phyloP scores from a whole-genome alignment of 2,329 filamentous ascomycete genomes.

The Emydomyces testavorans region DNA sequence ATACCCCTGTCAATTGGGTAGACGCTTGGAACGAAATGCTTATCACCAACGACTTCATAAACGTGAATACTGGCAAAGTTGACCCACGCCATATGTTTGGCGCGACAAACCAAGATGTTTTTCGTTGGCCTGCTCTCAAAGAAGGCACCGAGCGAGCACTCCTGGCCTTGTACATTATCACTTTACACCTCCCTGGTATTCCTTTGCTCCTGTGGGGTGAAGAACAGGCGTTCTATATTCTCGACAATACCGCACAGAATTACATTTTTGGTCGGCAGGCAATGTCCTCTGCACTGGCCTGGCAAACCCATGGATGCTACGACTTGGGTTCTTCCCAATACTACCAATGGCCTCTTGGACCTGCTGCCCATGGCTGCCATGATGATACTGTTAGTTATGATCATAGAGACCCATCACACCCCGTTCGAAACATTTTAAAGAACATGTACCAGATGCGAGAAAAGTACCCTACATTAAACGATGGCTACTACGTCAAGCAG shows the following conservation, averaged over 20 bases:
- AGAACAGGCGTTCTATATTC: slow-evolving; percentile 53
- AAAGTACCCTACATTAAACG: slow-evolving; percentile 47
- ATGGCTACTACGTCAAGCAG: slow-evolving; percentile 45
- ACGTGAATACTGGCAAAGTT: slow-evolving; percentile 49
- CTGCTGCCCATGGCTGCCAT: slow-evolving; percentile 44
- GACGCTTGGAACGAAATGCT: slow-evolving; percentile 47
- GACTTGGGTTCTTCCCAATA: slow-evolving; percentile 46
- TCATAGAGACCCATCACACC: slow-evolving; percentile 52
- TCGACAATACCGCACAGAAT: slow-evolving; percentile 53
- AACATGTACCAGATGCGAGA: slow-evolving; percentile 50
- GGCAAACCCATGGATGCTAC: slow-evolving; percentile 56
- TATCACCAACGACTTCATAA: slow-evolving; percentile 48
- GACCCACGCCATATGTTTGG: slow-evolving; percentile 56
- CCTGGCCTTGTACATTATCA: slow-evolving; percentile 48
- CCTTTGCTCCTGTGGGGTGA: slow-evolving; percentile 53
- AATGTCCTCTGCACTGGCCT: slow-evolving; percentile 50
- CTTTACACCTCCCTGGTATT: slow-evolving; percentile 50
- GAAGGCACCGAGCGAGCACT: slow-evolving; percentile 48
- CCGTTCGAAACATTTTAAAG: slow-evolving; percentile 50
- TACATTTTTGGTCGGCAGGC: slow-evolving; percentile 55
- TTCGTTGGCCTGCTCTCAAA: slow-evolving; percentile 50
- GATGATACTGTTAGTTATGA: slow-evolving; percentile 48
- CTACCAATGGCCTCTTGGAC: slow-evolving; percentile 46
- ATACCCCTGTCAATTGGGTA: slow-evolving; percentile 45
- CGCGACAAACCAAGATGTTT: slow-evolving; percentile 54